Conservation (phyloP, 768 basidiomycete species). For the Kockovaella imperatae region DNA sequence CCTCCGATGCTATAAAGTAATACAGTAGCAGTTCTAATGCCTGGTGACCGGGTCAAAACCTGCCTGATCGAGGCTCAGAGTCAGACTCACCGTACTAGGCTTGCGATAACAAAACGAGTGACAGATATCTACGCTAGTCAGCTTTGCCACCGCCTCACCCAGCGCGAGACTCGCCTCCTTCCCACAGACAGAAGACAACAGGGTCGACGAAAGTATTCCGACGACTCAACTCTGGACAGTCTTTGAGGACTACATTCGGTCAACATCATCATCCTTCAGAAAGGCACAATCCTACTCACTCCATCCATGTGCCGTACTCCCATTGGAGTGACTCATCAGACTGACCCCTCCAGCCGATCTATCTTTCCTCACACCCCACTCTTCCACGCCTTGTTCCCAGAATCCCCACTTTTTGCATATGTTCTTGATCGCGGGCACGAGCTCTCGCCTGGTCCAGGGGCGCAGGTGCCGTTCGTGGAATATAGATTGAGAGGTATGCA, state of each 20-base stretch:
- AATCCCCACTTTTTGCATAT: slow-evolving; percentile 61
- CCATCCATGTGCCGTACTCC: slow-evolving; percentile 82
- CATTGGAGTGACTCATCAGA: slow-evolving; percentile 82
- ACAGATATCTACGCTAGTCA: slow-evolving; percentile 59
- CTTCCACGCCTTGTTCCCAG: slow-evolving; percentile 45
- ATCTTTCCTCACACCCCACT: slow-evolving; percentile 1
- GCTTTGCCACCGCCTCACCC: slow-evolving; percentile 2
- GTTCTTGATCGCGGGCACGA: slow-evolving; percentile 53
- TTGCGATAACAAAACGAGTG: slow-evolving; percentile 79
- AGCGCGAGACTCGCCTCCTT: slow-evolving; percentile 59
- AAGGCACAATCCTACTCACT: slow-evolving; percentile 23
- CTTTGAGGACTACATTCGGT: slow-evolving; percentile 55
- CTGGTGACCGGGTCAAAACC: slow-evolving; percentile 46
- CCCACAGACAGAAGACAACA: slow-evolving; percentile 77
- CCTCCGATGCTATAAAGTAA: slow-evolving; percentile 79
- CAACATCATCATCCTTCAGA: slow-evolving; percentile 1
- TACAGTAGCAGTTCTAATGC: slow-evolving; percentile 71
- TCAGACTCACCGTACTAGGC: slow-evolving; percentile 57
- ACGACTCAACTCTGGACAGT: slow-evolving; percentile 57
- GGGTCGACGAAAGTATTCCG: slow-evolving; percentile 89
- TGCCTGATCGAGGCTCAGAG: slow-evolving; percentile 47
- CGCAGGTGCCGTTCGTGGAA: slow-evolving; percentile 66
- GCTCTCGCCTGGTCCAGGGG: slow-evolving; percentile 61
- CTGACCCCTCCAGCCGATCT: slow-evolving; percentile 54
- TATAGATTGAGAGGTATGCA: slow-evolving; percentile 76